Base-by-base conservation (phyloP, 1,139 yeast species). In the Lipomyces yarrowii region DNA sequence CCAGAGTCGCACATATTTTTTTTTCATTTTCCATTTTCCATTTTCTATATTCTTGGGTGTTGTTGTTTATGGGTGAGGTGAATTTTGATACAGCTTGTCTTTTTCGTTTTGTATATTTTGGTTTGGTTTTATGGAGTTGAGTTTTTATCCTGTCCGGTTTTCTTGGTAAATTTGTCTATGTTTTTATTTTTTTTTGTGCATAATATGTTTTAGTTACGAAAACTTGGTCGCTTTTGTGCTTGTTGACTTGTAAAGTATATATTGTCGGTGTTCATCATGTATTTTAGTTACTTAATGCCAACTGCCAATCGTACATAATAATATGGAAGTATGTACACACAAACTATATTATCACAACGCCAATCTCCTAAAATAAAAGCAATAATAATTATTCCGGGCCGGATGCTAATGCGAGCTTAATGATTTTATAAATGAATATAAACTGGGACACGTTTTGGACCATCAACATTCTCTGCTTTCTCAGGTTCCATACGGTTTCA, bases 361-460 rank as follows among this genome's bases (percentile, higher is more conserved):
- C 30, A 11, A 42, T 57, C 30, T 33, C 30, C 18, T 42, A 46
- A 21, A 30, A 42, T 11, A 21, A 5, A 35, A 10, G 13, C n/a
- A 32, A 26, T 26, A 26, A 26, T 26, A n/a, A 18, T 55, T 8
- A 23, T 32, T 23, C 46, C 37, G 39, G 26, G n/a, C 57, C 3
- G 39, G 37, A 13, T 18, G 7, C 15, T 26, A 64, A 13, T 21
- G 62, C 62, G 21, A 39, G 21, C 23, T 30, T 46, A 13, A 69
- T 11, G 26, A 63, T 54, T 11, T 78, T 77, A 68, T 83, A 81
- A 8, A 88, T 78, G 73, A 85, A 88, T 51, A 76, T 74, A 71
- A 79, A 86, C 74, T 88, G 93, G 61, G 80, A 78, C 30, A 80
- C 74, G 2, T 88, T 86, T 76, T 88, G 92, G 1, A 88, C 90